A percentile compares a stretch with the other conserved stretches of the same genome.
These are phyloP conservation scores for Chenopodium suecicum DNA, from an alignment of 148 eudicot genomes.

Conservation along the genomic window DNA sequence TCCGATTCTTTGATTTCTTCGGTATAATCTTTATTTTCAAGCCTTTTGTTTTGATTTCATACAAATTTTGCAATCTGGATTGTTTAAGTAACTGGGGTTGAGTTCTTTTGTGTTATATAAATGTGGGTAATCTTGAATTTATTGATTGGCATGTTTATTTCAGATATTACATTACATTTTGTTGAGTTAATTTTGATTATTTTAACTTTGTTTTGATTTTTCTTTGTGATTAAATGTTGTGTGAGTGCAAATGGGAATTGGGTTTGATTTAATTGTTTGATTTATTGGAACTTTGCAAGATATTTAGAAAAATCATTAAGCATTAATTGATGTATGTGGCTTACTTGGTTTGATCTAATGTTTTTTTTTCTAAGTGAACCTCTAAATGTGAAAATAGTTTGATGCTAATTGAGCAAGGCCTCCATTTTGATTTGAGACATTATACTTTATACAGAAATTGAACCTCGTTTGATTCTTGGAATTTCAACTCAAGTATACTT, in stretches of 20 bases:
- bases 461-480: background rate
- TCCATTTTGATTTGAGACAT: background rate
- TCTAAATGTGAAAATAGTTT: background rate
- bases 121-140: background rate
- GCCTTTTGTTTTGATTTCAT: background rate
- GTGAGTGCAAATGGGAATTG: background rate
- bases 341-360: background rate
- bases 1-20: constrained; percentile 40
- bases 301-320: background rate
- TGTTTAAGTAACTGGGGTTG: background rate
- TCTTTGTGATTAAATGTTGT: background rate
- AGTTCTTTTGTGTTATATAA: background rate
- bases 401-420: background rate
- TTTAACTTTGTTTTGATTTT: background rate
- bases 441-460: background rate
- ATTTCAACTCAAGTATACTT: background rate
- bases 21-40: background rate
- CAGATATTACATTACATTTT: no score
- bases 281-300: background rate
- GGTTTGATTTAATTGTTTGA: background rate
- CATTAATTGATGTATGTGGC: background rate
- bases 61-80: background rate
- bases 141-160: background rate
- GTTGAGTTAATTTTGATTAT: no score
- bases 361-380: background rate